Evolutionary conservation across 2,329 filamentous ascomycete genomes (phyloP).

Genomic region (Sclerotinia spermophila): DNA sequence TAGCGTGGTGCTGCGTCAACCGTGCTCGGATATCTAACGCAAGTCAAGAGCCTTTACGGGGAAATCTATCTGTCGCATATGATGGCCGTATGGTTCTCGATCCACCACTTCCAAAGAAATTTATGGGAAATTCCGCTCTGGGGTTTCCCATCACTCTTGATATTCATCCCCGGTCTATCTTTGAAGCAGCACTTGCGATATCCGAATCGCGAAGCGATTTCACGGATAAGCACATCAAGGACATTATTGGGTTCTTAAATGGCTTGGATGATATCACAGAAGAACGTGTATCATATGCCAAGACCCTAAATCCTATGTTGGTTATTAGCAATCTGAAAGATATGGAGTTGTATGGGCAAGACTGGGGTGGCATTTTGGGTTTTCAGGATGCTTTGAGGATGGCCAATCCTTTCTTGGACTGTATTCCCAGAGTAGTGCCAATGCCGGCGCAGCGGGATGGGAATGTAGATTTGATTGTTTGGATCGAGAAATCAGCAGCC

Average conservation of each 20-base stretch:
- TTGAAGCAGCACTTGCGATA: conserved; percentile 3
- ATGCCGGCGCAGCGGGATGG: conserved; percentile 2
- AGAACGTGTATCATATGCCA: conserved; percentile 6
- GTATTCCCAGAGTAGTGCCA: neutral
- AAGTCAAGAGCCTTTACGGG: neutral
- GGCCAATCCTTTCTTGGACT: conserved; percentile 4
- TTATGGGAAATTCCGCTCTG: neutral
- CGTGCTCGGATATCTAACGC: neutral
- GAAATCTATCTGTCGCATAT: conserved; percentile 6
- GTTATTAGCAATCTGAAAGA: conserved; percentile 15
- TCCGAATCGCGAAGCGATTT: conserved; percentile 5
- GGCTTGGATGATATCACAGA: conserved; percentile 4
- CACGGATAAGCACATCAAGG: neutral
- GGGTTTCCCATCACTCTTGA: conserved; percentile 10
- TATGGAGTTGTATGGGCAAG: neutral
- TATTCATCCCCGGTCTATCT: neutral
- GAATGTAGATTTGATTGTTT: neutral
- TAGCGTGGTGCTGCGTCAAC: conserved; percentile 5
- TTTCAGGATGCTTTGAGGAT: neutral
- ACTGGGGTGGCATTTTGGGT: conserved; percentile 10
- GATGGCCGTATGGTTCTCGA: neutral
- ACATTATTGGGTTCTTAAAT: neutral
- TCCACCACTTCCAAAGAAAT: neutral
- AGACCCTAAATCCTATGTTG: conserved; percentile 2
- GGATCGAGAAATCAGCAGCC: conserved; percentile 1